phyloP scores from a whole-genome alignment of 176 grass and related monocot genomes.

The Thalia dealbata region DNA sequence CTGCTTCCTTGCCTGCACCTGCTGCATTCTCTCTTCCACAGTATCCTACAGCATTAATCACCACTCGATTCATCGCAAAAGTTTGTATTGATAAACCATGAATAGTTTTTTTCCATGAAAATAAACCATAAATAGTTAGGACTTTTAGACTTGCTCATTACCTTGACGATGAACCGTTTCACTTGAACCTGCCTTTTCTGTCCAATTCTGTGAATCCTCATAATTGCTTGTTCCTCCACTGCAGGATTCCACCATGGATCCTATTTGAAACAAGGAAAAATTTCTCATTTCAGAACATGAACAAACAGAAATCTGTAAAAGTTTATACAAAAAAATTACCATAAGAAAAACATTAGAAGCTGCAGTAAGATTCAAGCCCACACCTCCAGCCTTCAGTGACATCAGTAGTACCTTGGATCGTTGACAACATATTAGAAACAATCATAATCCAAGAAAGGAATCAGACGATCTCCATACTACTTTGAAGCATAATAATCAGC shows the following conservation, averaged over 20 bases:
- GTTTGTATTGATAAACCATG: not conserved
- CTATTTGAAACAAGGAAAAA: slow-evolving; percentile 19
- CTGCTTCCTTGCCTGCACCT: slow-evolving; percentile 77
- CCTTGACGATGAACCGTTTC: slow-evolving; percentile 82
- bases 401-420: slow-evolving; percentile 51
- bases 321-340: slow-evolving; percentile 22
- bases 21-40: slow-evolving; percentile 80
- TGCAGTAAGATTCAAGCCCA: slow-evolving; percentile 81
- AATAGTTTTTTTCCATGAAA: too few relatives aligned
- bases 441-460: not conserved
- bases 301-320: not conserved
- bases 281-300: not conserved
- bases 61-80: not conserved
- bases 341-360: slow-evolving; percentile 88
- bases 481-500: too few relatives aligned
- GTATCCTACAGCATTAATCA: slow-evolving; percentile 45
- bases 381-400: slow-evolving; percentile 77
- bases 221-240: slow-evolving; percentile 95
- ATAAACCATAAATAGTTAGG: not conserved
- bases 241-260: slow-evolving; percentile 99
- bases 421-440: not conserved
- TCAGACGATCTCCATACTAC: too few relatives aligned
- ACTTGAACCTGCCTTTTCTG: slow-evolving; percentile 66
- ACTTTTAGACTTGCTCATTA: slow-evolving; percentile 11
- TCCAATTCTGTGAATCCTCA: slow-evolving; percentile 86